Percentiles rank a stretch among this genome's conserved stretches.
These are phyloP conservation scores for Hericium erinaceus DNA, from an alignment of 768 basidiomycete species.

Conservation along the genomic window DNA sequence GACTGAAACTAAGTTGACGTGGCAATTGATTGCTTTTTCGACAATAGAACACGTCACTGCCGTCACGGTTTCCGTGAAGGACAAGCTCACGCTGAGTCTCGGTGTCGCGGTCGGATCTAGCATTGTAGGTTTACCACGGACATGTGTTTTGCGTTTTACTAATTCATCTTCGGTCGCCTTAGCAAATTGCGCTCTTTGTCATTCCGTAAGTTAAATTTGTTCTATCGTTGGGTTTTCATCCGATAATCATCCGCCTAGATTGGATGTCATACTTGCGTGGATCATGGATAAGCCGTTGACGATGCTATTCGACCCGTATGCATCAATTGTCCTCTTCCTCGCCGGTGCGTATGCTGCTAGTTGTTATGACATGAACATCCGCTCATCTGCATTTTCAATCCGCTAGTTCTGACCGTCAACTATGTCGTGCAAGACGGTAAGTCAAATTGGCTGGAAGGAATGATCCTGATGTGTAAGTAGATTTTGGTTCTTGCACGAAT, in stretches of 20 bases:
- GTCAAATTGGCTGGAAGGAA: constrained; percentile 80
- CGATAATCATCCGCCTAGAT: constrained; percentile 28
- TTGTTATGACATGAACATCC: not conserved
- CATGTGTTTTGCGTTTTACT: not conserved
- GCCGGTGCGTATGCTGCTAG: constrained; percentile 23
- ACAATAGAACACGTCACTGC: constrained; percentile 77
- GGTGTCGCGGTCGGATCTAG: constrained; percentile 86
- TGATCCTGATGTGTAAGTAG: constrained; percentile 55
- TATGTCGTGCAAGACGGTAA: constrained; percentile 76
- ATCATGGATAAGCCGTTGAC: constrained; percentile 70
- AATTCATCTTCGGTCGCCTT: not conserved
- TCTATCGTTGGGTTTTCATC: not conserved
- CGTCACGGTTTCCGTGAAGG: constrained; percentile 84
- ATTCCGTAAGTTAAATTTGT: constrained; percentile 49
- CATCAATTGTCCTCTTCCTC: constrained; percentile 58
- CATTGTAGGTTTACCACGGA: constrained; percentile 40
- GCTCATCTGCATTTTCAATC: not conserved
- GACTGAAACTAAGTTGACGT: not conserved
- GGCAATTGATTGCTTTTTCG: constrained; percentile 4
- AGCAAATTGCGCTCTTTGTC: constrained; percentile 83
- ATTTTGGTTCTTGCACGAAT: not conserved
- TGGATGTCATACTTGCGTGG: constrained; percentile 75
- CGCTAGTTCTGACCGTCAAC: constrained; percentile 75
- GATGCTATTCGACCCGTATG: constrained; percentile 83
- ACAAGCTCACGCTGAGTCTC: constrained; percentile 79